Percentiles rank a stretch among this genome's conserved stretches.
Evolutionary conservation across 306 rosid genomes (phyloP).

Genomic region (Psophocarpus tetragonolobus): DNA sequence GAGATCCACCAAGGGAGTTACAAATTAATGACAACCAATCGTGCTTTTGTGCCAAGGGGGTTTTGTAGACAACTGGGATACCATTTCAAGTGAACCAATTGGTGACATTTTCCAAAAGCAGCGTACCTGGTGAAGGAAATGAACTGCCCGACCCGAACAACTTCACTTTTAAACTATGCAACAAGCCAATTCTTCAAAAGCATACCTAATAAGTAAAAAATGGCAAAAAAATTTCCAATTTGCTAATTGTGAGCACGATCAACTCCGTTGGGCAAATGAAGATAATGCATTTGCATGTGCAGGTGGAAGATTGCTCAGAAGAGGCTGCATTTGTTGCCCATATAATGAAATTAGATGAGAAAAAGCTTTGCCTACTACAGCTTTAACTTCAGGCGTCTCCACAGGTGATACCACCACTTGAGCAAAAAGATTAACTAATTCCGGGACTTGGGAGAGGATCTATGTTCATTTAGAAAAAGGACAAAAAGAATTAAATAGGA

Average conservation of each 20-base stretch:
- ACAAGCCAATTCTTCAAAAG: conserved; percentile 21
- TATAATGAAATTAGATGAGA: conserved; percentile 83
- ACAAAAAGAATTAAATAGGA: conserved; percentile 29
- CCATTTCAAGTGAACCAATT: neutral
- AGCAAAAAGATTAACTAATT: conserved; percentile 85
- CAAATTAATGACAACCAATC: neutral
- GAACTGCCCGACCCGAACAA: conserved; percentile 11
- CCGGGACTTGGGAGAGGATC: conserved; percentile 92
- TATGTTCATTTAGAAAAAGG: conserved; percentile 45
- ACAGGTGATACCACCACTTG: conserved; percentile 89
- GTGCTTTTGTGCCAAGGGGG: neutral
- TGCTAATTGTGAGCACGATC: conserved; percentile 33
- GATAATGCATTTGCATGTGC: conserved; percentile 88
- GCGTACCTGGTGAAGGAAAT: conserved; percentile 44
- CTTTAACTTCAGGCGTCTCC: conserved; percentile 85
- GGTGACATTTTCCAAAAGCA: conserved; percentile 14
- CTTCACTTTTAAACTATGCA: neutral
- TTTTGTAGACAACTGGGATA: conserved; percentile 10
- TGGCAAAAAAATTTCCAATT: conserved; percentile 20
- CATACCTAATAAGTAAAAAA: conserved; percentile 11
- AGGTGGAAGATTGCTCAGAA: conserved; percentile 80
- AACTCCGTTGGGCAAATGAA: conserved; percentile 74
- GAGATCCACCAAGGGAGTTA: neutral
- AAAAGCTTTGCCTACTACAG: conserved; percentile 82
- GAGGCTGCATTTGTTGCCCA: conserved; percentile 94